These are phyloP conservation scores for Solanum appendiculatum DNA, from an alignment of 257 asterid species.

Conservation along the genomic window DNA sequence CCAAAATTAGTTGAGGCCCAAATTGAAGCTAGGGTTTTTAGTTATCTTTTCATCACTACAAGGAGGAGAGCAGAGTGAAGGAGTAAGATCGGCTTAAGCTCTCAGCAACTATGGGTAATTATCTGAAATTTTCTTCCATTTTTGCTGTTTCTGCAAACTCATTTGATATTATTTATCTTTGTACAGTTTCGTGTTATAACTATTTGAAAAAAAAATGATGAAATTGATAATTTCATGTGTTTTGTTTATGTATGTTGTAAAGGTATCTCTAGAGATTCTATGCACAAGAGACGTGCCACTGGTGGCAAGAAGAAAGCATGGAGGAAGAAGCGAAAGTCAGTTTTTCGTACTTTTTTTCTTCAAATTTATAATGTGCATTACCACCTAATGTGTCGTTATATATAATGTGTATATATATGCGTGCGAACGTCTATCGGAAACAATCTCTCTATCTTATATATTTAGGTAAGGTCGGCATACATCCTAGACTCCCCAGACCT, in stretches of 20 bases:
- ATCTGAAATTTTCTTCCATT: neutral
- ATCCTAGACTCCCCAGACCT: neutral
- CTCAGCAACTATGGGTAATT: neutral
- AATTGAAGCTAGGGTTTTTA: neutral
- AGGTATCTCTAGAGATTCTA: slow-evolving; percentile 27
- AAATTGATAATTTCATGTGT: neutral
- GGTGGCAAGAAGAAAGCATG: slow-evolving; percentile 2
- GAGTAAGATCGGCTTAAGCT: neutral
- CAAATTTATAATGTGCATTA: neutral
- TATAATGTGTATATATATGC: neutral
- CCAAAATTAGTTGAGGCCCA: neutral
- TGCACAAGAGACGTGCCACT: slow-evolving; percentile 14
- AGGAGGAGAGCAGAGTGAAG: neutral
- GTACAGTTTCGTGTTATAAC: neutral
- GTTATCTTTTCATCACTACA: neutral
- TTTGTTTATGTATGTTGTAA: neutral
- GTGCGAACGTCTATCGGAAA: too few species aligned
- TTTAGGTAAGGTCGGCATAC: neutral
- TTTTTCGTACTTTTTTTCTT: neutral
- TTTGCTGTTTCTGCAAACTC: neutral
- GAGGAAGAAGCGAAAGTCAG: slow-evolving; percentile 28
- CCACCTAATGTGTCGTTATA: neutral
- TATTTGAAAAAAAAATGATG: neutral
- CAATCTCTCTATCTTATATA: neutral
- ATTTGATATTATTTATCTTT: neutral